Evolutionary conservation across 192 early-diverging fungal genomes (phyloP).

Genomic region (Entomortierella lignicola): DNA sequence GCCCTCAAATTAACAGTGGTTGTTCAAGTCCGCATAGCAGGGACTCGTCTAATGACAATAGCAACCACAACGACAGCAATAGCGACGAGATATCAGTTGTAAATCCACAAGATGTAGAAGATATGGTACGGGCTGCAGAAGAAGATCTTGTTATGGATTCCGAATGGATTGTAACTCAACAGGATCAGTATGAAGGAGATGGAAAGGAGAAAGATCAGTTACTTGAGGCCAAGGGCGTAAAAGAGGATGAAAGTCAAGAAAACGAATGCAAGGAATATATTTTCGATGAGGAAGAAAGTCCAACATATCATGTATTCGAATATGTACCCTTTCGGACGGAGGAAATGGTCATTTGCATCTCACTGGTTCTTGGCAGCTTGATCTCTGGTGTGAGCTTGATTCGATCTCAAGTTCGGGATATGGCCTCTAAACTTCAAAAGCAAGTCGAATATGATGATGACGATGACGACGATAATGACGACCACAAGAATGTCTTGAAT

Average conservation of each 20-base stretch:
- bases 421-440: neutral
- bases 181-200: neutral
- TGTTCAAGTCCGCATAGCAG: neutral
- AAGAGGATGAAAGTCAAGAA: no score
- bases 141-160: conserved; percentile 28
- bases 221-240: no score
- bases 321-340: conserved; percentile 23
- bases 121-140: conserved; percentile 18
- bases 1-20: neutral
- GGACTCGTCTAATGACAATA: no score
- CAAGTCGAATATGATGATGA: conserved; percentile 5
- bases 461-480: conserved; percentile 3
- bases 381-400: neutral
- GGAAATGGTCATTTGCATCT: conserved; percentile 4
- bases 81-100: neutral
- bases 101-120: neutral
- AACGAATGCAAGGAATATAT: no score
- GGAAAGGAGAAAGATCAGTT: neutral
- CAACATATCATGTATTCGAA: neutral
- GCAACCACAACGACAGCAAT: neutral
- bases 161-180: conserved; percentile 3
- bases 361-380: neutral
- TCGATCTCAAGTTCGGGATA: neutral
- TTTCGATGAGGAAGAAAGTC: neutral
- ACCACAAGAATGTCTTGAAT: neutral